phyloP scores from a whole-genome alignment of 2,329 filamentous ascomycete species.

The Venturiaceae sp. region DNA sequence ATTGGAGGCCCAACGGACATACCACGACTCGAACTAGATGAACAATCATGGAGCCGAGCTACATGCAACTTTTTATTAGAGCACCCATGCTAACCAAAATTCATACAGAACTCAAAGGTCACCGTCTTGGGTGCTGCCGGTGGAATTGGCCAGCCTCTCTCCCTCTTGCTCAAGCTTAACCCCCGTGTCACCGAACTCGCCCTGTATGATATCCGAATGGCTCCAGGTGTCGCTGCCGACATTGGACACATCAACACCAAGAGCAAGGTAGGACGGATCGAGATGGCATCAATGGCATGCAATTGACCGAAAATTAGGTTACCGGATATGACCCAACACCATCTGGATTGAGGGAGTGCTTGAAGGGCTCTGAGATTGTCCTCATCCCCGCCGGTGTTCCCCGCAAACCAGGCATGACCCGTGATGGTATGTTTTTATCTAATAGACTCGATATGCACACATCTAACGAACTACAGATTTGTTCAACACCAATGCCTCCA shows the following conservation, averaged over 20 bases:
- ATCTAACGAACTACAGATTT: constrained; percentile 51
- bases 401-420: constrained; percentile 99
- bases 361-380: constrained; percentile 86
- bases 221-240: constrained; percentile 94
- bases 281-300: background rate
- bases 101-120: constrained; percentile 80
- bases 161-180: constrained; percentile 97
- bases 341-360: constrained; percentile 63
- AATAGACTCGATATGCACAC: background rate
- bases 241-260: constrained; percentile 99
- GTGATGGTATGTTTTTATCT: constrained; percentile 54
- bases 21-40: background rate
- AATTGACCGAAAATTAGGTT: constrained; percentile 42
- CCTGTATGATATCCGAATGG: constrained; percentile 95
- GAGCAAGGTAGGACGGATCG: constrained; percentile 48
- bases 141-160: constrained; percentile 97
- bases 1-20: background rate
- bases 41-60: background rate
- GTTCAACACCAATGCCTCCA: constrained; percentile 99
- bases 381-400: constrained; percentile 97
- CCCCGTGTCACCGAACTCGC: constrained; percentile 86
- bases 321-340: constrained; percentile 76
- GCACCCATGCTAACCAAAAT: constrained; percentile 16
- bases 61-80: background rate
- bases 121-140: constrained; percentile 92